Evolutionary conservation across 495 filamentous ascomycete species (phyloP), one percentile per base, ranked within the genome.

Genomic region (Zalerion maritima): DNA sequence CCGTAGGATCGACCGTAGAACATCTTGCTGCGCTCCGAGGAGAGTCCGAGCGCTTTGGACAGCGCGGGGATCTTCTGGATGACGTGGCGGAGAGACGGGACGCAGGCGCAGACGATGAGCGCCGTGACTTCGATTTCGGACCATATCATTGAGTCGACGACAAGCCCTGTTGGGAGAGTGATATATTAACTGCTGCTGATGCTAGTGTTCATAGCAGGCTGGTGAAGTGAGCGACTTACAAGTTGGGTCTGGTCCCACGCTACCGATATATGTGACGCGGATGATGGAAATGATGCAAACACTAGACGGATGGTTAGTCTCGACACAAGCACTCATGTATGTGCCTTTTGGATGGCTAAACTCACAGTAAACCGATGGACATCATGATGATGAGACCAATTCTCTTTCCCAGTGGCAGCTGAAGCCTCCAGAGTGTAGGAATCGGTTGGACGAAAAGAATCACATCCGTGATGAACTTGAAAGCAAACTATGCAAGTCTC

Each of bases 341-440:
- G 7, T 18, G 16, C 12, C 1, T 15, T 18, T 28, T 32, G n/a
- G n/a, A n/a, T n/a, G n/a, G n/a, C n/a, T n/a, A 4, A n/a, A 35
- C 55, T 44, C 21, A 60, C 55, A 56, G 27, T 22, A 56, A 29
- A 24, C 59, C 59, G 14, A 54, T 31, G 14, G 54, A 50, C 31
- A 66, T 54, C 29, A 66, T 52, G 14, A 57, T 28, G 1, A 53
- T 60, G 4, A 66, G 31, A 5, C 57, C 58, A 16, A 57, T n/a
- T 28, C 54, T 60, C 27, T 60, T 56, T 12, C 38, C 36, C 21
- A 43, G 32, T 16, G 37, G 48, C 28, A 66, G 44, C 18, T 43
- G 43, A n/a, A 52, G 34, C 21, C 20, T 41, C 40, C 43, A 40
- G 11, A 42, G 32, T 14, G 39, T 33, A 3, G 43, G 46, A 14